These are phyloP conservation scores for Umbelopsis isabellina DNA, from an alignment of 192 early-diverging fungal species.

Conservation along the genomic window DNA sequence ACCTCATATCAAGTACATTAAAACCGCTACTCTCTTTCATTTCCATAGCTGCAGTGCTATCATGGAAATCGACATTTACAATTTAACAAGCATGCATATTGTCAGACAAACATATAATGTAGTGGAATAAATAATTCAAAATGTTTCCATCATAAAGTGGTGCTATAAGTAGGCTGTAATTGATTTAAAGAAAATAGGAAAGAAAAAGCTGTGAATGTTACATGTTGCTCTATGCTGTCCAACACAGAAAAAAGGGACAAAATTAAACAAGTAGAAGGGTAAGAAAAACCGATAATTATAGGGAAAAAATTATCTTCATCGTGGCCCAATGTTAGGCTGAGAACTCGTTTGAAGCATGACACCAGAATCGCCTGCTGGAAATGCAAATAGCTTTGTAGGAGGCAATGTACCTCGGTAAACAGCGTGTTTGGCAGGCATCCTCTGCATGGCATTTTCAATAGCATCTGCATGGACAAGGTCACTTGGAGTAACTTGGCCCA, in stretches of 20 bases:
- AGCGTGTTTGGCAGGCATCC: slow-evolving; percentile 45
- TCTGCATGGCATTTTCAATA: slow-evolving; percentile 45
- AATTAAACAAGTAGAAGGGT: too few species aligned
- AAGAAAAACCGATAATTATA: too few species aligned
- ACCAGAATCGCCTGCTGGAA: slow-evolving; percentile 35
- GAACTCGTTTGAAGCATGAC: not conserved
- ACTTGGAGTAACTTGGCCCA: slow-evolving; percentile 40
- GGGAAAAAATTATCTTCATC: not conserved
- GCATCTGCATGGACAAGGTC: slow-evolving; percentile 36
- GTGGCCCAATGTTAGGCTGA: not conserved
- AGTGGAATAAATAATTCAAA: too few species aligned
- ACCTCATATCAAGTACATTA: too few species aligned
- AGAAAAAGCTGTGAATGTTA: not conserved
- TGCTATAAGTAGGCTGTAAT: not conserved
- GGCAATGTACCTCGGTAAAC: slow-evolving; percentile 54
- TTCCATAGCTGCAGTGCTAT: too few species aligned
- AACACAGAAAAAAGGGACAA: not conserved
- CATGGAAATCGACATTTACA: too few species aligned
- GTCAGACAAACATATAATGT: too few species aligned
- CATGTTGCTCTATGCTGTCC: slow-evolving; percentile 10
- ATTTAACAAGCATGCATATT: too few species aligned
- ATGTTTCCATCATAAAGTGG: too few species aligned
- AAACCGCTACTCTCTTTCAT: too few species aligned
- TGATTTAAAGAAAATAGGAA: not conserved
- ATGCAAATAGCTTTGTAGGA: slow-evolving; percentile 52